Conservation (phyloP, 176 grass and related monocot genomes). For the Tillandsia leiboldiana region DNA sequence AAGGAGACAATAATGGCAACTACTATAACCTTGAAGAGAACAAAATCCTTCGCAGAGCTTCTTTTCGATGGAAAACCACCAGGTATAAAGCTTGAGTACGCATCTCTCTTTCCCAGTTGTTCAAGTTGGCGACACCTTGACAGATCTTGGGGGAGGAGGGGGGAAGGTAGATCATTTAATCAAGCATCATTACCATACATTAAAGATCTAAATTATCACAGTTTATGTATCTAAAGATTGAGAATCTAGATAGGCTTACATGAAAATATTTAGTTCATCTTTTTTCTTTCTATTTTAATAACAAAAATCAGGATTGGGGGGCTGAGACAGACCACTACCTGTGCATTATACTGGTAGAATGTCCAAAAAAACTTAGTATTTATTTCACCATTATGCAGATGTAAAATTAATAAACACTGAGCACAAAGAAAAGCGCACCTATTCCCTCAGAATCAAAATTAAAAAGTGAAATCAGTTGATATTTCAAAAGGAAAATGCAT, state of each 20-base stretch:
- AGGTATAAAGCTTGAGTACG: constrained; percentile 24
- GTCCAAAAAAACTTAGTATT: neutral
- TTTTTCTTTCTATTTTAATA: no score
- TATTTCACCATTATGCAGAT: neutral
- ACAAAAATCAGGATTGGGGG: no score
- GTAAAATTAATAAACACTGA: neutral
- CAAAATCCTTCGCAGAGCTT: constrained; percentile 20
- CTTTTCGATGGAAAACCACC: neutral
- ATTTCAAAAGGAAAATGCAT: neutral
- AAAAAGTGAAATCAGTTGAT: neutral
- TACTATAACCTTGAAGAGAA: constrained; percentile 39
- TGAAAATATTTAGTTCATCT: no score
- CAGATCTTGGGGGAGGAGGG: constrained; percentile 31
- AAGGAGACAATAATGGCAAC: neutral
- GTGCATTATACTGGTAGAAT: neutral
- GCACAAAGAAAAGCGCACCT: neutral
- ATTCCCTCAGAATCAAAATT: neutral
- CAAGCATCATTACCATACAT: neutral
- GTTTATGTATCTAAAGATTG: no score
- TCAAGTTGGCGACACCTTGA: constrained; percentile 18
- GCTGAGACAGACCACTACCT: neutral
- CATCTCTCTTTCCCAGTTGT: constrained; percentile 38
- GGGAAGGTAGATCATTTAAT: neutral
- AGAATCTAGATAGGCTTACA: no score
- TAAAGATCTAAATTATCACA: no score